Conservation (phyloP, 2,329 filamentous ascomycete species). For the Claviceps arundinis region DNA sequence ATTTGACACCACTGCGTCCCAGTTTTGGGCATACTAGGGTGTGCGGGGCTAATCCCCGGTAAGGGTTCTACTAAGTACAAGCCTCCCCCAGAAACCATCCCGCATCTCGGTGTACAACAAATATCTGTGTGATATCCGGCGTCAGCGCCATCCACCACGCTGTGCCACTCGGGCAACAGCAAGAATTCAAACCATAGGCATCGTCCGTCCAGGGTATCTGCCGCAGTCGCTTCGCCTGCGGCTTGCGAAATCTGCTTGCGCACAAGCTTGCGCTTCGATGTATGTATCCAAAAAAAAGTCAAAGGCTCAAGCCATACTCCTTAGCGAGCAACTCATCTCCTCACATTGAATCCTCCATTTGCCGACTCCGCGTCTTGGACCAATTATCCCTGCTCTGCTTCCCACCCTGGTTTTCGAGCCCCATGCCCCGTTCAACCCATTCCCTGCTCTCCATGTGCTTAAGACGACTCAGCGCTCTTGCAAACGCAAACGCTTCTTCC, state of each 20-base stretch:
- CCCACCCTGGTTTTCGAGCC: constrained; percentile 50
- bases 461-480: constrained; percentile 69
- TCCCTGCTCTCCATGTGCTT: constrained; percentile 88
- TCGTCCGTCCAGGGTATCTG: background rate
- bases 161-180: too few relatives aligned
- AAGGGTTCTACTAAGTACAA: too few relatives aligned
- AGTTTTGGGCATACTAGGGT: too few relatives aligned
- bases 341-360: constrained; percentile 56
- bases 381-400: constrained; percentile 52
- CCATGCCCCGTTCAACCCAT: constrained; percentile 79
- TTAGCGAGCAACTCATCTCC: background rate
- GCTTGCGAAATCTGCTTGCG: too few relatives aligned
- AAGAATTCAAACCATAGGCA: background rate
- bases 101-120: too few relatives aligned
- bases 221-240: background rate
- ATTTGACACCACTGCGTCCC: too few relatives aligned
- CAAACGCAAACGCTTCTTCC: constrained; percentile 94
- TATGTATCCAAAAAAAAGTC: background rate
- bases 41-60: too few relatives aligned
- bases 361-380: constrained; percentile 50
- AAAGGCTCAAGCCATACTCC: background rate
- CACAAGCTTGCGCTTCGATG: too few relatives aligned
- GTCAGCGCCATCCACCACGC: too few relatives aligned
- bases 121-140: too few relatives aligned
- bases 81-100: too few relatives aligned